Conservation (phyloP, 257 asterid species). For the Striga asiatica region DNA sequence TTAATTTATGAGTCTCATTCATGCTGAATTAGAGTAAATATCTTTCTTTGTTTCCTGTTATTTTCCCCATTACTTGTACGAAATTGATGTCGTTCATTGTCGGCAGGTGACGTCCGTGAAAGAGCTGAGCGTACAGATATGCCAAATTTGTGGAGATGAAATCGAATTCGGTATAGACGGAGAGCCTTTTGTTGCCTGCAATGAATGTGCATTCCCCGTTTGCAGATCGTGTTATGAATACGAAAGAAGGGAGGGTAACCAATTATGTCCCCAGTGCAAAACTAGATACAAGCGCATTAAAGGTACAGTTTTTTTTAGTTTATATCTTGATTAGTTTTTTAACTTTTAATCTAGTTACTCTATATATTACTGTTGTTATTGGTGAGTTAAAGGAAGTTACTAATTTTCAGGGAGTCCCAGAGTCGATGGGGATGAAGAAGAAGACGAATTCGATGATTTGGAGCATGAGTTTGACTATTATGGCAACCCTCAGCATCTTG, state of each 20-base stretch:
- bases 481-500: constrained; percentile 33
- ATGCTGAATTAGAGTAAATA: neutral
- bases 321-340: too few relatives aligned
- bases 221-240: constrained; percentile 79
- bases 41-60: neutral
- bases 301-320: constrained; percentile 29
- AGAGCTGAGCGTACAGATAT: constrained; percentile 52
- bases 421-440: constrained; percentile 97
- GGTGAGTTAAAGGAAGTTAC: too few relatives aligned
- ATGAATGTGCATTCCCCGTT: constrained; percentile 75
- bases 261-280: constrained; percentile 92
- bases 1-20: neutral
- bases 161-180: constrained; percentile 43
- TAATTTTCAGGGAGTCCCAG: constrained; percentile 57
- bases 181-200: constrained; percentile 69
- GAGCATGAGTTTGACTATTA: constrained; percentile 66
- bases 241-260: constrained; percentile 85
- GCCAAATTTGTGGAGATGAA: constrained; percentile 79
- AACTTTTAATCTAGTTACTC: too few relatives aligned
- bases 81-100: neutral
- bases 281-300: constrained; percentile 76
- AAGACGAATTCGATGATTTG: constrained; percentile 79
- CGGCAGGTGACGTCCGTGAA: constrained; percentile 54
- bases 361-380: too few relatives aligned
- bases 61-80: neutral